These are phyloP conservation scores for Gossypium thurberi DNA, from an alignment of 345 rosid species.

Conservation along the genomic window DNA sequence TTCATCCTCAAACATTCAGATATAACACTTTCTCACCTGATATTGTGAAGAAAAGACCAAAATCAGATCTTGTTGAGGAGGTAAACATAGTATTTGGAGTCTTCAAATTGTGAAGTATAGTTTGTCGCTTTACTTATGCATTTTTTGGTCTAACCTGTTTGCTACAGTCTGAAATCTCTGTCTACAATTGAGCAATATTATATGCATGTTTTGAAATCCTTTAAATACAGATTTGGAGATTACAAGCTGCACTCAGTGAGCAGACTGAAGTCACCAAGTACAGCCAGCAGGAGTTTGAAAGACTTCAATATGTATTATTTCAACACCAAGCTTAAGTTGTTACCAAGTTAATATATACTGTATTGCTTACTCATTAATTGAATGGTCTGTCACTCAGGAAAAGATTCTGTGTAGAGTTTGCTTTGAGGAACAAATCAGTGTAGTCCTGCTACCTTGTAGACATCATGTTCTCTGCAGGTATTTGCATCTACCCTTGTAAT, in stretches of 20 bases:
- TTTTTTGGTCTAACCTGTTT: not conserved
- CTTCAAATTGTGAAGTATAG: not conserved
- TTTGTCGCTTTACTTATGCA: not conserved
- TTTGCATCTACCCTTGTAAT: not conserved
- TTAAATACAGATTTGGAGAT: slow-evolving; percentile 52
- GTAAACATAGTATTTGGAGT: slow-evolving; percentile 26
- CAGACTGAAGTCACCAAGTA: slow-evolving; percentile 63
- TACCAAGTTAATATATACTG: not conserved
- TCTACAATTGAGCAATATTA: not conserved
- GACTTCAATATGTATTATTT: slow-evolving; percentile 66
- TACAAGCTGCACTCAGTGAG: slow-evolving; percentile 63
- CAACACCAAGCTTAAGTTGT: not conserved
- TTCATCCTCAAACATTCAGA: slow-evolving; percentile 31
- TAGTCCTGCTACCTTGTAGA: slow-evolving; percentile 78
- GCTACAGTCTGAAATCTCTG: not conserved
- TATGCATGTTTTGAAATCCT: not conserved
- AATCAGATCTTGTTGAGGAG: slow-evolving; percentile 75
- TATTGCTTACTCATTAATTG: not conserved
- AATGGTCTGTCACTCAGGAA: slow-evolving; percentile 44
- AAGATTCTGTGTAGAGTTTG: slow-evolving; percentile 82
- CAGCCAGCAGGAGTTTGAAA: slow-evolving; percentile 79
- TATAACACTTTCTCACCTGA: slow-evolving; percentile 85
- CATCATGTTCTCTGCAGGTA: slow-evolving; percentile 89
- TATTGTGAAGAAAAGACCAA: slow-evolving; percentile 69
- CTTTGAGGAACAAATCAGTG: slow-evolving; percentile 73